phyloP scores from a whole-genome alignment of 2,329 filamentous ascomycete genomes.

The Microdochium trichocladiopsis region DNA sequence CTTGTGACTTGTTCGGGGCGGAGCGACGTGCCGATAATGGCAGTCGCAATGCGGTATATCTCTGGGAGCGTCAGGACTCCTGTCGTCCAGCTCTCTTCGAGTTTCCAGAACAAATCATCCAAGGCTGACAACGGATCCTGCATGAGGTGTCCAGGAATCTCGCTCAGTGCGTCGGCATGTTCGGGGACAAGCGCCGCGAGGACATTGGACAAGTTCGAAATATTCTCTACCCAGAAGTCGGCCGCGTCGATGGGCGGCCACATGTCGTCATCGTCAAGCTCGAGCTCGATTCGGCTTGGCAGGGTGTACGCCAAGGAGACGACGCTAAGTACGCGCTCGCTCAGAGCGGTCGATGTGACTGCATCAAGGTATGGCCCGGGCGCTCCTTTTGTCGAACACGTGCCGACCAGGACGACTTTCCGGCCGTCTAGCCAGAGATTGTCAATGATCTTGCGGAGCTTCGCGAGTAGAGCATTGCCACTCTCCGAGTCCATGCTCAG shows the following conservation, averaged over 20 bases:
- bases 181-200: not conserved
- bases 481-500: slow-evolving; percentile 58
- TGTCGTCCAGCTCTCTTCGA: slow-evolving; percentile 7
- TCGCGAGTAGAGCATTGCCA: slow-evolving; percentile 61
- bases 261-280: not conserved
- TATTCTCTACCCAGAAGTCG: not conserved
- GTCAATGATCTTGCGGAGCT: slow-evolving; percentile 66
- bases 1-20: not conserved
- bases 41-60: slow-evolving; percentile 18
- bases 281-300: not conserved
- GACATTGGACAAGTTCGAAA: not conserved
- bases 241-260: not conserved
- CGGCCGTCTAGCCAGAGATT: slow-evolving; percentile 64
- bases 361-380: not conserved
- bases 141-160: not conserved
- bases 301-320: not conserved
- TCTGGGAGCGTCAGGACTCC: slow-evolving; percentile 14
- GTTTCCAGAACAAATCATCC: not conserved
- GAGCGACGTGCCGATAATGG: slow-evolving; percentile 14
- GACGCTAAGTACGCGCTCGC: not conserved
- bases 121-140: not conserved
- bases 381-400: slow-evolving; percentile 36
- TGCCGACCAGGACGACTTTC: slow-evolving; percentile 73
- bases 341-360: not conserved
- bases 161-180: slow-evolving; percentile 4